Evolutionary conservation across 805 yeast species (phyloP), one percentile per base, ranked within the genome.

Genomic region (Tetrapisispora iriomotensis): DNA sequence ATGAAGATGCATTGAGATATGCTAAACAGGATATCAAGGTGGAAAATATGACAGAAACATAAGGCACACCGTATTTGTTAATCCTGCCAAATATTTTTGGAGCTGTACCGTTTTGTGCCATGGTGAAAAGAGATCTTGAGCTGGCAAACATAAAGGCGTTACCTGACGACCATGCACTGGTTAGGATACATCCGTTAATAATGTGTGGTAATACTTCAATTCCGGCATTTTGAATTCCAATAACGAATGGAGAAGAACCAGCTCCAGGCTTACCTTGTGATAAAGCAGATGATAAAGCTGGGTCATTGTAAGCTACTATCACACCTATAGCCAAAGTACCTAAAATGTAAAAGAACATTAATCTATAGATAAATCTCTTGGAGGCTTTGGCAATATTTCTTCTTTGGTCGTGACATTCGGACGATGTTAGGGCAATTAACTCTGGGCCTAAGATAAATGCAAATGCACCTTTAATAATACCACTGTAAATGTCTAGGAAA

Each of bases 361-460:
- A 68, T 65, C 81, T 75, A 64, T 71, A 76, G 40, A 79, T 66
- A 44, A 76, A 75, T 49, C 79, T 67, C 32, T 62, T 66, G 26
- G 82, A 68, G 18, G 84, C 83, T 54, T 75, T 76, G 19, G 80
- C 75, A 36, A 79, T 67, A 42, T 71, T 74, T 48, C 71, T 64
- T 54, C 83, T 67, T 40, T 82, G 82, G 46, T 69, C 69, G 40
- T 66, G 61, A 39, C 76, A 68, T 58, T 78, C 85, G n/a, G 77
- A 71, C 14, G 77, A 71, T 25, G 77, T 67, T 37, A 72, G 58
- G 7, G 71, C 75, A 46, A 78, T 70, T 49, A 79, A 65, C 61
- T 79, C 85, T 14, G 83, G 83, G 20, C 79, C 62, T 36, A 76
- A 66, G 45, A 78, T 73, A 53, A 77, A 78, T 3, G 82, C 74